Conservation (phyloP, 192 early-diverging fungal genomes). For the Chytriomyces confervae region DNA sequence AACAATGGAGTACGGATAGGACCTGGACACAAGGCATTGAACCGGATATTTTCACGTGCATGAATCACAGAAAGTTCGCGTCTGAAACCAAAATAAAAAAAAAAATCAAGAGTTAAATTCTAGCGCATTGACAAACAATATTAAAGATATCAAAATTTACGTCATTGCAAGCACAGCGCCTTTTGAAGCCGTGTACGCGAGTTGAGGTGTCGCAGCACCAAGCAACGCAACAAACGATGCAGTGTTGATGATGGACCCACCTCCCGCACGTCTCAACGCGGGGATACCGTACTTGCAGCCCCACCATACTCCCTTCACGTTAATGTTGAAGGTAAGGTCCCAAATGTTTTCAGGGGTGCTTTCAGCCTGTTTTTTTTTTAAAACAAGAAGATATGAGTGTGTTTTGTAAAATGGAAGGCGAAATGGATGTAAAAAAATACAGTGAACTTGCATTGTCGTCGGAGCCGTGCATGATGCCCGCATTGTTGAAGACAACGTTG, state of each 20-base stretch:
- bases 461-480: constrained; percentile 81
- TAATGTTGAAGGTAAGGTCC: constrained; percentile 78
- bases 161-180: constrained; percentile 86
- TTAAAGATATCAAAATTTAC: constrained; percentile 22
- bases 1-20: constrained; percentile 78
- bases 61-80: constrained; percentile 84
- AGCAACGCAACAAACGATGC: constrained; percentile 80
- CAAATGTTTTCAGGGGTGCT: constrained; percentile 79
- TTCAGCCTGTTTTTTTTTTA: constrained; percentile 33
- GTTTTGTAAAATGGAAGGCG: background rate
- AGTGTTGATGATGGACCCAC: constrained; percentile 84
- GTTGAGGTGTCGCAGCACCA: constrained; percentile 82
- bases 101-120: background rate
- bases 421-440: background rate
- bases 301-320: constrained; percentile 90
- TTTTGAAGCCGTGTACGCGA: constrained; percentile 88
- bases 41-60: constrained; percentile 84
- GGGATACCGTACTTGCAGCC: constrained; percentile 83
- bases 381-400: background rate
- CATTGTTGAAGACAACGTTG: constrained; percentile 86
- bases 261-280: constrained; percentile 73
- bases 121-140: background rate
- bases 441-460: constrained; percentile 68
- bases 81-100: background rate
- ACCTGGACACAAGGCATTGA: constrained; percentile 84